Percentiles rank a stretch among this genome's conserved stretches.
These are phyloP conservation scores for Sugiyamaella lignohabitans DNA, from an alignment of 805 yeast genomes.

Conservation along the genomic window DNA sequence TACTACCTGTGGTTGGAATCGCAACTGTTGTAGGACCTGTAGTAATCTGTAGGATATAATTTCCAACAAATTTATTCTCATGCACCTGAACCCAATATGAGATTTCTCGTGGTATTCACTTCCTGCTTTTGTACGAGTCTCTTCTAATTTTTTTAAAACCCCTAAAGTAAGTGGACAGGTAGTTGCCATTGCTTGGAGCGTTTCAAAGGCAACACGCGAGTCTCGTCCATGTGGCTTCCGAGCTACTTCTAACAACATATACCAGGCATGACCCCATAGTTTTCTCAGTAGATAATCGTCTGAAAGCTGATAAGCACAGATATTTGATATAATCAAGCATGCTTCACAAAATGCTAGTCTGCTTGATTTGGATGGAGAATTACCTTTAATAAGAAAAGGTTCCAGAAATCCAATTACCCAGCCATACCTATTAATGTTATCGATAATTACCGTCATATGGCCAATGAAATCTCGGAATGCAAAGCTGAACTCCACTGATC, in stretches of 20 bases:
- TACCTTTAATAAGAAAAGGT: constrained; percentile 12
- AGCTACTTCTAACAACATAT: constrained; percentile 18
- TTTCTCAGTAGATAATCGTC: constrained; percentile 6
- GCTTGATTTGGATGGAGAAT: background rate
- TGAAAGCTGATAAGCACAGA: constrained; percentile 4
- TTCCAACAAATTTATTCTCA: background rate
- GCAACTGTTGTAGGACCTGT: background rate
- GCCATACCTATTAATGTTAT: constrained; percentile 5
- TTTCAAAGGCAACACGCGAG: constrained; percentile 7
- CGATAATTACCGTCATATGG: constrained; percentile 12
- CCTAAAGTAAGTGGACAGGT: background rate
- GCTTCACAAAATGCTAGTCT: constrained; percentile 15
- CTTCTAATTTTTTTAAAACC: background rate
- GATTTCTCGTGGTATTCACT: background rate
- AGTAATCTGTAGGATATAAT: background rate
- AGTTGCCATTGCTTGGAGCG: background rate
- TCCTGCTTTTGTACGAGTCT: background rate
- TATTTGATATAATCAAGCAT: constrained; percentile 5
- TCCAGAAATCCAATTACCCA: constrained; percentile 14
- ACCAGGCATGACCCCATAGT: constrained; percentile 21
- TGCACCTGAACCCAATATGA: background rate
- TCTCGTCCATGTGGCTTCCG: constrained; percentile 4
- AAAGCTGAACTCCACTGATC: constrained; percentile 13
- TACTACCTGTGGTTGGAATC: background rate
- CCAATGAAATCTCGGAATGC: constrained; percentile 18